These are phyloP conservation scores for Botryosphaeria dothidea DNA, from an alignment of 2,329 filamentous ascomycete genomes.

Conservation along the genomic window DNA sequence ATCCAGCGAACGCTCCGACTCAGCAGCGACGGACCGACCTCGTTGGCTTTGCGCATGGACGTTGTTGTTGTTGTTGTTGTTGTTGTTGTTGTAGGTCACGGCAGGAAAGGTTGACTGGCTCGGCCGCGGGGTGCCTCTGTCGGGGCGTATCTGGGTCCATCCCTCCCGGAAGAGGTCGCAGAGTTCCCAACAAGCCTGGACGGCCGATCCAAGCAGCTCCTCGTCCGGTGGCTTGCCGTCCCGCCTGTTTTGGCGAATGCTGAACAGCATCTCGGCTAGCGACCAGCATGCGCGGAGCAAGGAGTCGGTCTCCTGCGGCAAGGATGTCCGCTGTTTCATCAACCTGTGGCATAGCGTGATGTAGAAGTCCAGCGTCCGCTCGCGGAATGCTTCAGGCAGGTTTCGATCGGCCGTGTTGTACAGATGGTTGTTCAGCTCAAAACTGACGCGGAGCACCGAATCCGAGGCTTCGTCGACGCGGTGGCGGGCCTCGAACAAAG, in stretches of 20 bases:
- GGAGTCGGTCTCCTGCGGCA: conserved; percentile 80
- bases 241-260: conserved; percentile 76
- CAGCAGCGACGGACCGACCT: conserved; percentile 28
- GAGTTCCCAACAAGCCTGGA: conserved; percentile 92
- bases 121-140: conserved; percentile 80
- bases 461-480: conserved; percentile 78
- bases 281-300: conserved; percentile 86
- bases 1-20: conserved; percentile 34
- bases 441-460: conserved; percentile 86
- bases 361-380: conserved; percentile 91
- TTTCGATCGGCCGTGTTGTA: conserved; percentile 88
- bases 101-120: conserved; percentile 73
- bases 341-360: conserved; percentile 89
- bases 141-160: conserved; percentile 85
- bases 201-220: conserved; percentile 81
- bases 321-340: conserved; percentile 87
- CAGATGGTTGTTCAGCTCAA: conserved; percentile 92
- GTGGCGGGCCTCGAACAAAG: conserved; percentile 81
- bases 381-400: conserved; percentile 81
- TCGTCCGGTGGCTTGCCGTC: conserved; percentile 75
- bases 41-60: conserved; percentile 6
- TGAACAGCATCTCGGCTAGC: conserved; percentile 90
- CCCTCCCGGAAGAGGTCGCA: conserved; percentile 91
- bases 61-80: too few relatives aligned
- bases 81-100: conserved; percentile 24